Evolutionary conservation across 1,139 yeast genomes (phyloP), one percentile per base, ranked within the genome.

Genomic region (Blastobotrys serpentis): DNA sequence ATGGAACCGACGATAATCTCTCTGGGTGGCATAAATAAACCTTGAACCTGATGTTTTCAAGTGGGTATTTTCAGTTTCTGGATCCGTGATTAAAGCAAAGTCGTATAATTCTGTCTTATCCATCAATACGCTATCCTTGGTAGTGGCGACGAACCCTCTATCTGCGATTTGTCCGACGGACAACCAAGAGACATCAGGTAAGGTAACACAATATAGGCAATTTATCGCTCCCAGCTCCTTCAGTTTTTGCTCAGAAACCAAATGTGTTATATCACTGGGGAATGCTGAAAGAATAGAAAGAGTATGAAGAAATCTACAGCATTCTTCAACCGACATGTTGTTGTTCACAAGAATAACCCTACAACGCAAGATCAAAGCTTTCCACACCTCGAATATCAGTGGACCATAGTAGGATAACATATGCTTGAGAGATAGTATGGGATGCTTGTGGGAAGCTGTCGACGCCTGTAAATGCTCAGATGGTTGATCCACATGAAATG

Each of bases 41-140:
- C 29, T 42, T 21, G 16, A 29, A 19, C 41, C 11, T 36, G 37
- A 47, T 2, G 48, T 25, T 36, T 43, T n/a, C 10, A 47, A 30
- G 19, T 16, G 47, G 17, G 48, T 45, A 13, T 36, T 43, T 3
- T 21, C 44, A 6, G 30, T 22, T 6, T 14, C 19, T 11, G 14
- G 29, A 11, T 34, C 33, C 1, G 53, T 46, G 16, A 57, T 56
- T 11, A 52, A 49, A 3, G 74, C 62, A 42, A 71, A 65, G 57
- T 86, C 94, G 62, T 77, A 86, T 1, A 82, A 57, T 13, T 75
- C 74, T n/a, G 42, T 34, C 8, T 66, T 64, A 52, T 75, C 80
- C 58, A 80, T 67, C 43, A 86, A 62, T 19, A 86, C 79, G 51
- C 81, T 85, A 62, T 87, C 96, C 46, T 84, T 79, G 1, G 95